These are phyloP conservation scores for Aspergillus floridensis DNA, from an alignment of 2,329 filamentous ascomycete genomes.

Conservation along the genomic window DNA sequence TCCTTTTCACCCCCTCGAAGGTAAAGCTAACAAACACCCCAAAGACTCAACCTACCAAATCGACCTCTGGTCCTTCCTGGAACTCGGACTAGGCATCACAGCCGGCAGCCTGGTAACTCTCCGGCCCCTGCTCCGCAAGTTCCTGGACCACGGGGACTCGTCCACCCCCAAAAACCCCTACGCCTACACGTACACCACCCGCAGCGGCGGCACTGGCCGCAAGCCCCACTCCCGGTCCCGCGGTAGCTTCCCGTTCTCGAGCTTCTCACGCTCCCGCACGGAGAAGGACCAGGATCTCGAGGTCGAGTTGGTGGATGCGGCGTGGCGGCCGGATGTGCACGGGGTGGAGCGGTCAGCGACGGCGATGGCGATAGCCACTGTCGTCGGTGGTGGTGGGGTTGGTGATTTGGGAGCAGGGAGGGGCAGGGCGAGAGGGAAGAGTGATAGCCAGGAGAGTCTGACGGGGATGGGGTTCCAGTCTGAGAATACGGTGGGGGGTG, in stretches of 20 bases:
- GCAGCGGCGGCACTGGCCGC: too few species aligned
- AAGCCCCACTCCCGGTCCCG: background rate
- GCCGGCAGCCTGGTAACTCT: constrained; percentile 48
- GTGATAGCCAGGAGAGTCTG: background rate
- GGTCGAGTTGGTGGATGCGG: too few species aligned
- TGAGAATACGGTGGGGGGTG: too few species aligned
- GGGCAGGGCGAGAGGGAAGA: background rate
- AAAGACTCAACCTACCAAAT: constrained; percentile 42
- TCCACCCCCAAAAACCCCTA: background rate
- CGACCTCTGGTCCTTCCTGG: constrained; percentile 35
- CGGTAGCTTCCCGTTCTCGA: background rate
- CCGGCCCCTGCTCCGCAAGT: constrained; percentile 41
- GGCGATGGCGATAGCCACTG: background rate
- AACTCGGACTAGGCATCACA: constrained; percentile 34
- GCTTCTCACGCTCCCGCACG: background rate
- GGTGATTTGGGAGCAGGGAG: too few species aligned
- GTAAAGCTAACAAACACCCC: too few species aligned
- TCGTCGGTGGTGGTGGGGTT: too few species aligned
- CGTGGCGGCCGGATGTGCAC: background rate
- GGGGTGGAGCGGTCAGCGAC: background rate
- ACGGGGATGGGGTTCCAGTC: background rate
- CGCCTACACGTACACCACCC: too few species aligned
- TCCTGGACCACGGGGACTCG: background rate
- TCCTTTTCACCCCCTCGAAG: background rate
- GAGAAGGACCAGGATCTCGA: background rate